phyloP scores from a whole-genome alignment of 164 flowering plant genomes.

The Sedum album region DNA sequence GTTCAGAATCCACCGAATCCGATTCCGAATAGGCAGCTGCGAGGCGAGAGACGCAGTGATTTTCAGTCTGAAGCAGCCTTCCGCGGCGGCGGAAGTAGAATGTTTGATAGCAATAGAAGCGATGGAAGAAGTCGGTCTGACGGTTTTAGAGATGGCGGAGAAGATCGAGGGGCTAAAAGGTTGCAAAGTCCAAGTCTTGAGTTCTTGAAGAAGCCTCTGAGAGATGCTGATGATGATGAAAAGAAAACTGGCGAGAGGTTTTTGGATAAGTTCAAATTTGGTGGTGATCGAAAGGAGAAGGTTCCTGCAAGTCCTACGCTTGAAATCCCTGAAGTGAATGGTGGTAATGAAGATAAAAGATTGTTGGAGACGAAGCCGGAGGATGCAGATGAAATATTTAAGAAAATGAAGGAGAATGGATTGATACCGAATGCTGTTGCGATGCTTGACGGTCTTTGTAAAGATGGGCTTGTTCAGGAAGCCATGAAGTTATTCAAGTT shows the following conservation, averaged over 20 bases:
- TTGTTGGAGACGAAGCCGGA: slow-evolving; percentile 16
- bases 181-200: slow-evolving; percentile 10
- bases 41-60: too few relatives aligned
- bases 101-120: too few relatives aligned
- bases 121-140: too few relatives aligned
- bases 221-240: background rate
- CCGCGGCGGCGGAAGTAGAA: too few relatives aligned
- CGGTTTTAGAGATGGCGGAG: background rate
- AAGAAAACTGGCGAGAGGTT: slow-evolving; percentile 22
- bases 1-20: too few relatives aligned
- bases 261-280: slow-evolving; percentile 44
- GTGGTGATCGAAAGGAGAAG: slow-evolving; percentile 18
- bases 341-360: too few relatives aligned
- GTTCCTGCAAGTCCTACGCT: background rate
- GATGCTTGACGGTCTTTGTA: slow-evolving; percentile 98
- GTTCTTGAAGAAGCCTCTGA: slow-evolving; percentile 9
- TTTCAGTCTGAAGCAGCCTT: too few relatives aligned
- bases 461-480: slow-evolving; percentile 80
- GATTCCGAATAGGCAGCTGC: too few relatives aligned
- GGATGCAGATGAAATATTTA: slow-evolving; percentile 75
- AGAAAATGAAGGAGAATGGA: slow-evolving; percentile 82
- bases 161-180: slow-evolving; percentile 1
- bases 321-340: background rate
- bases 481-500: slow-evolving; percentile 85
- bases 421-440: slow-evolving; percentile 92